These are phyloP conservation scores for Populus simonii DNA, from an alignment of 345 rosid genomes.

Conservation along the genomic window DNA sequence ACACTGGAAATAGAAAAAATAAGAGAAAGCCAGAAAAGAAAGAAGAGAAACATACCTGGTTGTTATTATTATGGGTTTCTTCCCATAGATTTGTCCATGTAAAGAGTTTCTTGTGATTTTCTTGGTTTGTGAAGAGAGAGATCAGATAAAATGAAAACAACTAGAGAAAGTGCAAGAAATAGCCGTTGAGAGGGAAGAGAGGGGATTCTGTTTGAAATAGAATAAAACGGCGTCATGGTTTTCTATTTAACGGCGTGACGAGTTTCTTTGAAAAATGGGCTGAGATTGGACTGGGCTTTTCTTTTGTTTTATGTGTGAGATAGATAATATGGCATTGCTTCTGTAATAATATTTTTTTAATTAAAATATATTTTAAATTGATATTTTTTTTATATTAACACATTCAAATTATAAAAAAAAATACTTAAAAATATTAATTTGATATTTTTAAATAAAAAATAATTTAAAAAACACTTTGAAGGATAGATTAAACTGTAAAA, in stretches of 20 bases:
- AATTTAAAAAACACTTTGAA: too few species aligned
- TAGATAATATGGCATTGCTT: too few species aligned
- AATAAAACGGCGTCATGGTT: neutral
- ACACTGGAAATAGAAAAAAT: neutral
- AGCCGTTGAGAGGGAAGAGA: neutral
- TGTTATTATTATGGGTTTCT: neutral
- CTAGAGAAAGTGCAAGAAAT: neutral
- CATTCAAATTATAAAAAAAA: too few species aligned
- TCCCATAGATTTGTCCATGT: neutral
- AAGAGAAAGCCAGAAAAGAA: neutral
- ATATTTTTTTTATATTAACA: too few species aligned
- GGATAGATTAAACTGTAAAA: too few species aligned
- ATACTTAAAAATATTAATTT: too few species aligned
- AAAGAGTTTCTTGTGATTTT: neutral
- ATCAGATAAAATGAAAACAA: neutral
- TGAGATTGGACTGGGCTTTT: neutral
- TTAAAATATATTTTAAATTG: too few species aligned
- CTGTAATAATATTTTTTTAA: too few species aligned
- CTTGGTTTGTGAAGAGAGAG: neutral
- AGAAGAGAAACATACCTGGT: neutral
- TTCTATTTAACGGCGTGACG: neutral
- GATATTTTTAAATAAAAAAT: too few species aligned
- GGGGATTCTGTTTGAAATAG: neutral
- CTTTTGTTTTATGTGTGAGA: neutral
- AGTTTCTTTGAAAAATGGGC: neutral